Conservation (phyloP, 2,329 filamentous ascomycete species). For the Microcera coccophila region DNA sequence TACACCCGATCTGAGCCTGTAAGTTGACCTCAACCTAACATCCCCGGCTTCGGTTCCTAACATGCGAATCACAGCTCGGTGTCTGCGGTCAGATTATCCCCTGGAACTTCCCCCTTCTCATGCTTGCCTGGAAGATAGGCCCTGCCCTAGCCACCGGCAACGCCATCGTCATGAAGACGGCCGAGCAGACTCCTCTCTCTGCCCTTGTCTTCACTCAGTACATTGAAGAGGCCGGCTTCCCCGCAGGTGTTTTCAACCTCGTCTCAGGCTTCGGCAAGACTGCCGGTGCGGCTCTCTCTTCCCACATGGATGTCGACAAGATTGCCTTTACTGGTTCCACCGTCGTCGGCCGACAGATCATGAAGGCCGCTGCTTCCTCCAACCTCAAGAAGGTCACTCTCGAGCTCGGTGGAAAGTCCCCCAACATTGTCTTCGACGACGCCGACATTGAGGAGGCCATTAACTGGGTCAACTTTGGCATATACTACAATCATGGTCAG, state of each 20-base stretch:
- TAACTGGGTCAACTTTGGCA: constrained; percentile 71
- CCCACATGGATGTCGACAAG: constrained; percentile 81
- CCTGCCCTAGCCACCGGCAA: constrained; percentile 71
- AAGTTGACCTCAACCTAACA: constrained; percentile 51
- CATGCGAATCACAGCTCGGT: constrained; percentile 46
- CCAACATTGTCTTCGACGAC: constrained; percentile 76
- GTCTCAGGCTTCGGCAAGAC: constrained; percentile 74
- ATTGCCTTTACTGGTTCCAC: constrained; percentile 79
- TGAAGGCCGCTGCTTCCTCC: constrained; percentile 73
- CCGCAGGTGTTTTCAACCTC: constrained; percentile 72
- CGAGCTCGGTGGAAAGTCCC: constrained; percentile 75
- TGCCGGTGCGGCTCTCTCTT: constrained; percentile 70
- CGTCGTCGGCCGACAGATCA: constrained; percentile 67
- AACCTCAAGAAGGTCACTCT: constrained; percentile 82
- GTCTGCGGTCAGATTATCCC: constrained; percentile 86
- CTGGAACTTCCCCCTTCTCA: constrained; percentile 82
- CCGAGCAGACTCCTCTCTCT: constrained; percentile 72
- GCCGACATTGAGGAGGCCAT: constrained; percentile 74
- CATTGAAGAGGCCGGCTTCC: constrained; percentile 74
- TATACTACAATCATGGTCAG: constrained; percentile 64
- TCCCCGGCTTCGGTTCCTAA: too few species aligned
- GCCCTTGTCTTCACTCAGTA: constrained; percentile 61
- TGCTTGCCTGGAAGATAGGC: constrained; percentile 79
- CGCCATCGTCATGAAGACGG: constrained; percentile 68
- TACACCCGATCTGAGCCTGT: constrained; percentile 75